Conservation (phyloP, 768 basidiomycete species). For the Lanmaoa rubissima region DNA sequence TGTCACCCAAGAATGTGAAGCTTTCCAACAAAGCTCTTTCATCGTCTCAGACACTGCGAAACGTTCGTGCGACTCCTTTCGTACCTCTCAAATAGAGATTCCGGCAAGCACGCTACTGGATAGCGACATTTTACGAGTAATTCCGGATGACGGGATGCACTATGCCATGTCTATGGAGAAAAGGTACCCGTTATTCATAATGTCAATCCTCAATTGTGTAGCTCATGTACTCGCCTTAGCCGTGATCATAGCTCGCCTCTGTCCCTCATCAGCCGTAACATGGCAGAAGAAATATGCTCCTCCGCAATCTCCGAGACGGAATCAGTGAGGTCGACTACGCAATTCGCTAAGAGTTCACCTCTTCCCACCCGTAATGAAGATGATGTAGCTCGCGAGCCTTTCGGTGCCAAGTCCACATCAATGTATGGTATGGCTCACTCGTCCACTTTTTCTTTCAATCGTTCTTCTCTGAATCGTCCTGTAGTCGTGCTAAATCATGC, state of each 20-base stretch:
- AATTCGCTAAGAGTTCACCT: background rate
- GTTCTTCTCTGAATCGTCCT: constrained; percentile 5
- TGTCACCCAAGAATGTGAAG: constrained; percentile 1
- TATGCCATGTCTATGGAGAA: background rate
- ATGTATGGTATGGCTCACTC: background rate
- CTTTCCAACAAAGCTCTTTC: constrained; percentile 18
- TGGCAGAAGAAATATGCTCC: constrained; percentile 16
- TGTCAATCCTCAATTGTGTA: background rate
- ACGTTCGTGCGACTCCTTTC: background rate
- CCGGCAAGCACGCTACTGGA: constrained; percentile 6
- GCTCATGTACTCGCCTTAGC: background rate
- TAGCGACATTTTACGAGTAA: constrained; percentile 20
- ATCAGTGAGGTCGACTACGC: background rate
- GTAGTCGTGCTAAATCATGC: background rate
- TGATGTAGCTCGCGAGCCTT: background rate
- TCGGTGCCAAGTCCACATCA: background rate
- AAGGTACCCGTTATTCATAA: background rate
- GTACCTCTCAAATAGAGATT: background rate
- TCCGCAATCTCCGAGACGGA: background rate
- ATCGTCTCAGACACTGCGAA: constrained; percentile 11
- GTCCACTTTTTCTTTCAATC: background rate
- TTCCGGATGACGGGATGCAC: constrained; percentile 2
- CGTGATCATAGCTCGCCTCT: constrained; percentile 7
- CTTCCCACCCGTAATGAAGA: background rate
- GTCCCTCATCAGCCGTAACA: constrained; percentile 16